Evolutionary conservation across 2,329 filamentous ascomycete genomes (phyloP), one percentile per base, ranked within the genome.

Genomic region (Cryphonectria japonica): DNA sequence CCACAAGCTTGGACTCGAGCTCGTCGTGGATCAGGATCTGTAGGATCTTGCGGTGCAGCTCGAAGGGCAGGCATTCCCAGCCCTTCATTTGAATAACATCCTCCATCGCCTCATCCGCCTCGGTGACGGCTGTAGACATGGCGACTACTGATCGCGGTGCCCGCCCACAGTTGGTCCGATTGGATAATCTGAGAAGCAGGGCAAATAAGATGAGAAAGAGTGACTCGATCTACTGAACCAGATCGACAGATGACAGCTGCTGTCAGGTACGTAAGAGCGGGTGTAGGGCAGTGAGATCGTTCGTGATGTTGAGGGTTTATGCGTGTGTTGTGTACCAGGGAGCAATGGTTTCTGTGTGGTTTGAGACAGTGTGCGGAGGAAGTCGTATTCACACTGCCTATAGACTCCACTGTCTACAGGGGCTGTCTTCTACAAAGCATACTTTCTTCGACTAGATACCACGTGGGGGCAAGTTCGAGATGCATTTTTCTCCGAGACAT

Each of bases 31-130:
- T 52, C n/a, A 75, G 62, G 3, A 32, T 68, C 34, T 69, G 68
- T 4, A 74, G 64, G 52, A 75, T 65, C 50, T 74, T 72, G 14
- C 64, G 70, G 59, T 69, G 69, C 41, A 75, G 70, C 68, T 75
- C 74, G 26, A 67, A 70, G 11, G 71, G 71, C 32, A 72, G 50
- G 29, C 65, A 66, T 5, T 68, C 71, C 71, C 71, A 72, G 68
- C 68, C 43, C 59, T 39, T 61, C 16, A 39, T 19, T 22, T 26
- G 59, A 14, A 61, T 0, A 11, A 34, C 59, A 8, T 61, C 32
- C 34, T 39, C 32, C 59, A 61, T 61, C 59, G 34, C 19, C 22
- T 61, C 34, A 22, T 39, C 59, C 34, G 34, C 34, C 29, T 32
- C 7, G 26, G 54, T 8, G 29, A 29, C 54, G 29, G 14, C 26